These are phyloP conservation scores for Beta corolliflora DNA, from an alignment of 179 eudicot species.

Conservation along the genomic window DNA sequence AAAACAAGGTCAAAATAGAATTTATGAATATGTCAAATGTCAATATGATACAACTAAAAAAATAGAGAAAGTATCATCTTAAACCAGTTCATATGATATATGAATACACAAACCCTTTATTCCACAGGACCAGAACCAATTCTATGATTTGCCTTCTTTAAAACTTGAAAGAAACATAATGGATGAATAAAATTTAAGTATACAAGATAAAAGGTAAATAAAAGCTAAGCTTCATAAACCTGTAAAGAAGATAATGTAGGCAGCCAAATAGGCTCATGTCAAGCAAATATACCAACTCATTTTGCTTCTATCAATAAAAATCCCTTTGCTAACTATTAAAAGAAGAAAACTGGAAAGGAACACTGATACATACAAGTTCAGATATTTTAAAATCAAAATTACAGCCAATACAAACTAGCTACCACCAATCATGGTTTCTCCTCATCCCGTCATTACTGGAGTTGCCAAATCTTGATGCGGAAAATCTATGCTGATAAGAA, in stretches of 20 bases:
- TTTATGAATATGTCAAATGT: too few relatives aligned
- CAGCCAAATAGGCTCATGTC: not conserved
- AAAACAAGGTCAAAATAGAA: too few relatives aligned
- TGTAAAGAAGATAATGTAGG: not conserved
- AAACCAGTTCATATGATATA: too few relatives aligned
- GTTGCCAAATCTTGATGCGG: constrained; percentile 64
- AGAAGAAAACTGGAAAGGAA: not conserved
- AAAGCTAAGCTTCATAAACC: not conserved
- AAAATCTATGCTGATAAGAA: constrained; percentile 40
- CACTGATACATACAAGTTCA: constrained; percentile 17
- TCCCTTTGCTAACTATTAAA: constrained; percentile 3
- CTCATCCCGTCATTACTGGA: constrained; percentile 37
- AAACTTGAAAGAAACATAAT: not conserved
- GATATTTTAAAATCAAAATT: not conserved
- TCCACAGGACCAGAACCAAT: not conserved
- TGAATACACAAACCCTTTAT: not conserved
- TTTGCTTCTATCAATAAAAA: not conserved
- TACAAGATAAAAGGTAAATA: not conserved
- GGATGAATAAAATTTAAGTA: not conserved
- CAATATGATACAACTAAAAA: too few relatives aligned
- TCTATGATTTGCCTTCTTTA: not conserved
- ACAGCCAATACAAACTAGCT: constrained; percentile 27
- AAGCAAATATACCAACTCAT: not conserved
- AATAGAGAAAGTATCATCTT: too few relatives aligned
- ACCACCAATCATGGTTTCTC: constrained; percentile 63